phyloP scores from a whole-genome alignment of 73 alveolate genomes.

The Stentor coeruleus region DNA sequence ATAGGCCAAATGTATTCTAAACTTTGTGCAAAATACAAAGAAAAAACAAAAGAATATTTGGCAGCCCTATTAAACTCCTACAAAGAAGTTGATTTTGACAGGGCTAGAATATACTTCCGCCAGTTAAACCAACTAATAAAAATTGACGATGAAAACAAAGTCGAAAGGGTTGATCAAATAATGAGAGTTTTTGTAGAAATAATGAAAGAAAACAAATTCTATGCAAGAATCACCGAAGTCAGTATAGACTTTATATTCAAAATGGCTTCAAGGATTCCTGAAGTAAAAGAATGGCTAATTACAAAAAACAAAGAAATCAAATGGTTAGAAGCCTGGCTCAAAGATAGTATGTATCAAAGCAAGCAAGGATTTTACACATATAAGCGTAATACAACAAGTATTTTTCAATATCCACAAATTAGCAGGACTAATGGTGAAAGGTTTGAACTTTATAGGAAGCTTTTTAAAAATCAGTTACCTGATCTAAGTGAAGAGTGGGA shows the following conservation, averaged over 20 bases:
- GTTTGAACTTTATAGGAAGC: not conserved
- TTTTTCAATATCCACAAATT: no score
- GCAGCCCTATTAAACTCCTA: slow-evolving; percentile 23
- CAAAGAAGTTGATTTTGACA: slow-evolving; percentile 43
- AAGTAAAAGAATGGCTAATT: slow-evolving; percentile 29
- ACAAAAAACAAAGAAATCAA: slow-evolving; percentile 16
- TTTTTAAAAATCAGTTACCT: not conserved
- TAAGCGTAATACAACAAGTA: not conserved
- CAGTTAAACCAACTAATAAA: slow-evolving; percentile 20
- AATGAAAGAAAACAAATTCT: slow-evolving; percentile 33
- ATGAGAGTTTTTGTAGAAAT: slow-evolving; percentile 28
- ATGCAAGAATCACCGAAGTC: slow-evolving; percentile 36
- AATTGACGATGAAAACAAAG: slow-evolving; percentile 25
- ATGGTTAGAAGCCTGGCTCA: slow-evolving; percentile 28
- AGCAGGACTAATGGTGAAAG: not conserved
- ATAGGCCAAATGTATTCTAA: not conserved
- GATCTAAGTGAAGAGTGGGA: not conserved
- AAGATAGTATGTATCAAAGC: not conserved
- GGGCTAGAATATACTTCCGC: slow-evolving; percentile 36
- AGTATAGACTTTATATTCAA: slow-evolving; percentile 44
- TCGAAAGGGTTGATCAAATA: slow-evolving; percentile 33
- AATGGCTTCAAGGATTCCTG: slow-evolving; percentile 24
- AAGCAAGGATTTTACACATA: not conserved
- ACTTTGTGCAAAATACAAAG: not conserved
- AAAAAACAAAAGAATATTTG: not conserved